Evolutionary conservation across 306 rosid genomes (phyloP).

Genomic region (Glycine tomentella): DNA sequence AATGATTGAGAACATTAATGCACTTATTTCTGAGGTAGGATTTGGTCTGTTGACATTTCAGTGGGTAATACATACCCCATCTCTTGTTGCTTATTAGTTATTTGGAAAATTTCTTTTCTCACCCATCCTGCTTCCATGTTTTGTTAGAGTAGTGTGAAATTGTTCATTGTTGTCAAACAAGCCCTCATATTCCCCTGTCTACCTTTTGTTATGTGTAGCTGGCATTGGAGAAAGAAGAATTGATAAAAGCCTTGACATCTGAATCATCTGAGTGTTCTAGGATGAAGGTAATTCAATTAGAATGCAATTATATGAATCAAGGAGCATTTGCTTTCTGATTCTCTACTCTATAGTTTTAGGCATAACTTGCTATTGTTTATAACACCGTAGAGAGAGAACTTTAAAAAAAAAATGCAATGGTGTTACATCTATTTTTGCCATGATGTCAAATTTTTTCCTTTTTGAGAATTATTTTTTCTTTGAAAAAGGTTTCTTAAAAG

Average conservation of each 20-base stretch:
- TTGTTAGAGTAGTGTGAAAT: slow-evolving; percentile 28
- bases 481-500: not conserved
- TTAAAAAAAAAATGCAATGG: not conserved
- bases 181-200: slow-evolving; percentile 31
- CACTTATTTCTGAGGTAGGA: slow-evolving; percentile 86
- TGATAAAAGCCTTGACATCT: slow-evolving; percentile 72
- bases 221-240: slow-evolving; percentile 89
- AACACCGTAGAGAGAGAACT: not conserved
- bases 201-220: slow-evolving; percentile 62
- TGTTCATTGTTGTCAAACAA: slow-evolving; percentile 23
- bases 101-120: slow-evolving; percentile 35
- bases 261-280: slow-evolving; percentile 81
- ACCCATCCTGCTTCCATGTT: slow-evolving; percentile 28
- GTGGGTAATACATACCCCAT: not conserved
- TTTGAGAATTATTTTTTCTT: not conserved
- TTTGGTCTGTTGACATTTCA: slow-evolving; percentile 29
- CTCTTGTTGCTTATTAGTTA: not conserved
- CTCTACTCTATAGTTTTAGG: slow-evolving; percentile 3
- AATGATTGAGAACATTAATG: slow-evolving; percentile 79
- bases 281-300: slow-evolving; percentile 69
- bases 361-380: slow-evolving; percentile 28
- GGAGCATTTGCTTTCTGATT: slow-evolving; percentile 5
- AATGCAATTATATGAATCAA: slow-evolving; percentile 15
- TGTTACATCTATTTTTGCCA: not conserved
- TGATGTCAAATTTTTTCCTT: not conserved